Conservation (phyloP, 2,329 filamentous ascomycete genomes). For the Claviceps monticola region DNA sequence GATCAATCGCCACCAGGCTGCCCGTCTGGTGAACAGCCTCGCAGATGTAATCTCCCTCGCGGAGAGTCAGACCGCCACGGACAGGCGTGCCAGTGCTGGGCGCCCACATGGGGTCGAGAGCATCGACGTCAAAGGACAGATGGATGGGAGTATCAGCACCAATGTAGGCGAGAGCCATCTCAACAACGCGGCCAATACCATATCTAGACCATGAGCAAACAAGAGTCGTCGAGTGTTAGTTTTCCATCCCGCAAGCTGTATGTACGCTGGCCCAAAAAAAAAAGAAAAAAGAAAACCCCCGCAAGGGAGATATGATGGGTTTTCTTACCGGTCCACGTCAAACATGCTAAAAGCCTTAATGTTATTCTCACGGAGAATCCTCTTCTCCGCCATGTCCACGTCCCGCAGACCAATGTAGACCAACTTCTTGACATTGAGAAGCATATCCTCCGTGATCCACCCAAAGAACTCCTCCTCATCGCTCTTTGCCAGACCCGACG, state of each 20-base stretch:
- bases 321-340: slow-evolving; percentile 70
- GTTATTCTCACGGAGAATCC: slow-evolving; percentile 71
- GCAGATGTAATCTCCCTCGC: slow-evolving; percentile 95
- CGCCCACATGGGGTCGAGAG: slow-evolving; percentile 89
- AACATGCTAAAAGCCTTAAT: slow-evolving; percentile 99
- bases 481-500: slow-evolving; percentile 72
- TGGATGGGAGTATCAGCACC: slow-evolving; percentile 92
- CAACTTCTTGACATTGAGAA: slow-evolving; percentile 62
- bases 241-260: no score
- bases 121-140: slow-evolving; percentile 93
- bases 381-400: slow-evolving; percentile 88
- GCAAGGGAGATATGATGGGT: no score
- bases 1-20: slow-evolving; percentile 62
- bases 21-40: slow-evolving; percentile 73
- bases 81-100: slow-evolving; percentile 93
- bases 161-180: slow-evolving; percentile 96
- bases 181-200: slow-evolving; percentile 90
- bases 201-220: slow-evolving; percentile 35
- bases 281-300: background rate
- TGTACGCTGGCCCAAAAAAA: no score
- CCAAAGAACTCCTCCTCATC: slow-evolving; percentile 71
- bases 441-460: slow-evolving; percentile 67
- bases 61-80: slow-evolving; percentile 78
- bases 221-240: no score
- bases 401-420: slow-evolving; percentile 95